Conservation (phyloP, 148 eudicot species). For the Simmondsia chinensis region DNA sequence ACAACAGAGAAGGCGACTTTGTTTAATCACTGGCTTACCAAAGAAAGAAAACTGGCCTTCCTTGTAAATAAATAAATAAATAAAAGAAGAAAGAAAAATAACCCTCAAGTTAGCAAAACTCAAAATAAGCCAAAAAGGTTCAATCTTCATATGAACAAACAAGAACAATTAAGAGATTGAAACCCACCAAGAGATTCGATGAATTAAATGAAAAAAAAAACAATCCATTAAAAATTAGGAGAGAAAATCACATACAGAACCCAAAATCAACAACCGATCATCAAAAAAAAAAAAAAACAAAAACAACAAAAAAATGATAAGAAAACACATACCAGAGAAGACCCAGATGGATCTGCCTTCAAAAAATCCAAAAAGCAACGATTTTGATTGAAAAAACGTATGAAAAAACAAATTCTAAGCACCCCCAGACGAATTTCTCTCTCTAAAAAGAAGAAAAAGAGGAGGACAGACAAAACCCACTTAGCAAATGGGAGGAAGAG, state of each 20-base stretch:
- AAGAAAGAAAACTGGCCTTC: no score
- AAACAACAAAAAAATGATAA: slow-evolving; percentile 5
- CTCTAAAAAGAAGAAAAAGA: slow-evolving; percentile 4
- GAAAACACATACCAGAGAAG: slow-evolving; percentile 11
- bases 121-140: no score
- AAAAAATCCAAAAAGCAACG: slow-evolving; percentile 5
- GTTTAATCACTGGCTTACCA: no score
- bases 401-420: not conserved
- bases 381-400: slow-evolving; percentile 7
- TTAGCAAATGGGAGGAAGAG: slow-evolving; percentile 15
- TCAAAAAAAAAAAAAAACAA: not conserved
- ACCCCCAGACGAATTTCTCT: not conserved
- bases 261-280: slow-evolving; percentile 6
- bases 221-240: not conserved
- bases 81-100: no score
- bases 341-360: slow-evolving; percentile 23
- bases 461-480: slow-evolving; percentile 13
- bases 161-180: not conserved
- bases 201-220: not conserved
- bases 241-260: slow-evolving; percentile 1
- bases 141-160: not conserved
- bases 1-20: no score
- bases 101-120: no score
- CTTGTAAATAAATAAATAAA: no score
- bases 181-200: not conserved